Base-by-base conservation (phyloP, 441 rosid species). In the Jatropha multifida region DNA sequence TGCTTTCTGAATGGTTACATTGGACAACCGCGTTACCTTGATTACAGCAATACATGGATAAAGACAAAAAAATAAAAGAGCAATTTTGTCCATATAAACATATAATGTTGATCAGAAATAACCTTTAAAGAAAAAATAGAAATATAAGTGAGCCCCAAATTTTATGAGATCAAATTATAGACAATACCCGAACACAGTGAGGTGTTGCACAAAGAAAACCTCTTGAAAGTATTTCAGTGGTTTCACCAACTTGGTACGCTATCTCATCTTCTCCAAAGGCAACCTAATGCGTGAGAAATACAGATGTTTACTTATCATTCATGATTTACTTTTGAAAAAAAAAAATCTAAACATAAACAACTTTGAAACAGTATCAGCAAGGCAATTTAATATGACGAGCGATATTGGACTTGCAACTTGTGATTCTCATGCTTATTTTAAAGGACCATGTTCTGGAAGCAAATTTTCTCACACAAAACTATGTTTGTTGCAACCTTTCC, bases 231-330 rank as follows among this genome's bases (percentile, higher is more conserved):
- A 93, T 88, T 78, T 89, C 88, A 65, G 97, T 82, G 71, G 98
- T 95, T 87, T 95, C 99, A 32, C 99, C 99, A 79, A 95, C 86
- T 83, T 95, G 99, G 84, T 92, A 95, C 51, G 98, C 97, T 83
- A 95, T 89, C 83, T 95, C 94, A 80, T 91, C 88, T 81, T 89
- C 93, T 73, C 90, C 93, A 83, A 82, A 93, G 42, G 86, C 87
- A 86, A 85, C 98, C 98, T 95, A 73, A 59, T 7, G 42, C 73
- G 80, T 73, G 59, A 71, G 49, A 80, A 67, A 42, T 51, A 46
- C 7, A 44, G 17, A 68, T 68, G 55, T 73, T 52, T 7, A 73
- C 44, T 48, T 23, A 55, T 59, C 38, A 69, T 46, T 17, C 41
- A 68, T 40, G 42, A 5, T 55, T 41, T 4, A 72, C 37, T 68